These are phyloP conservation scores for Shiraia bambusicola DNA, from an alignment of 2,329 filamentous ascomycete species.

Conservation along the genomic window DNA sequence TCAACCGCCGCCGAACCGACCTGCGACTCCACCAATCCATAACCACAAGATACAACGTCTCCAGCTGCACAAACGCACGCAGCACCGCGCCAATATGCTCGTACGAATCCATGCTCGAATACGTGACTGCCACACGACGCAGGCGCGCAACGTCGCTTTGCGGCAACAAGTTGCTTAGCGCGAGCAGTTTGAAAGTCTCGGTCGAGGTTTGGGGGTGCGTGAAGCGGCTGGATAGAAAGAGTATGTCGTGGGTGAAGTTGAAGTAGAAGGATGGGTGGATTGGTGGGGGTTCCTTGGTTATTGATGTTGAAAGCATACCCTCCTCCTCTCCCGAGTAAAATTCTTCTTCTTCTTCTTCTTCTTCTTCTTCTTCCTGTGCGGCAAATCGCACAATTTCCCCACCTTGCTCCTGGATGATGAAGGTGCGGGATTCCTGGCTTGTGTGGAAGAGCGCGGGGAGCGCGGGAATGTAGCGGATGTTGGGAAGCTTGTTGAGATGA, in stretches of 20 bases:
- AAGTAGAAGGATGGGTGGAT: constrained; percentile 9
- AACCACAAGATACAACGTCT: constrained; percentile 15
- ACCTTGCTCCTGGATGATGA: constrained; percentile 10
- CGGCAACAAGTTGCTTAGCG: constrained; percentile 1
- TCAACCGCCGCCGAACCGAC: not conserved
- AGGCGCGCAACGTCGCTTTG: not conserved
- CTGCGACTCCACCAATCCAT: constrained; percentile 8
- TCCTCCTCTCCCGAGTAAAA: no score
- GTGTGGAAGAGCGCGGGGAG: constrained; percentile 13
- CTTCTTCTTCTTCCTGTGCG: no score
- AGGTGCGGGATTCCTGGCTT: constrained; percentile 6
- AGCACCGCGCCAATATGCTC: constrained; percentile 4
- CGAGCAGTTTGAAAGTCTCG: constrained; percentile 10
- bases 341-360: no score
- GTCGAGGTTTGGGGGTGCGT: not conserved
- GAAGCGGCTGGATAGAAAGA: constrained; percentile 18
- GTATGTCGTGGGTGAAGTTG: constrained; percentile 11
- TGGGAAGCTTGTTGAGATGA: constrained; percentile 3
- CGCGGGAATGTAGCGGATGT: constrained; percentile 12
- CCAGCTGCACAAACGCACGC: constrained; percentile 3
- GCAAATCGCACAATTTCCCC: constrained; percentile 9
- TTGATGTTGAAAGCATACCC: no score
- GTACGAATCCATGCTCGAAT: constrained; percentile 6
- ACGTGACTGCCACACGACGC: constrained; percentile 6
- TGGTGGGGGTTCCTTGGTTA: not conserved